Base-by-base conservation (phyloP, 1,139 yeast genomes). In the Suhomyces wounanorum region DNA sequence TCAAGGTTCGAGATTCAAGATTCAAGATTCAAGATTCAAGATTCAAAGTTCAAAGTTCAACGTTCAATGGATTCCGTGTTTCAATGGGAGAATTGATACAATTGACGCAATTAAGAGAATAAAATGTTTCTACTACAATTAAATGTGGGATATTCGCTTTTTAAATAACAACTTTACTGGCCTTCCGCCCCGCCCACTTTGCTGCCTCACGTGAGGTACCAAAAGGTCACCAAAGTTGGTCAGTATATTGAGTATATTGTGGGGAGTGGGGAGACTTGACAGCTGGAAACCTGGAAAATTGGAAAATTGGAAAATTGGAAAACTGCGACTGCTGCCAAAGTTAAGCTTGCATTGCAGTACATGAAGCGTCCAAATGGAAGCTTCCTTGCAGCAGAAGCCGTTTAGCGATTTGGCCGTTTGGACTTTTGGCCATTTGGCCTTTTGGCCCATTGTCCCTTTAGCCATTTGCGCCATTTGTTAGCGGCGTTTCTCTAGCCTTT, bases 121-220 rank as follows among this genome's bases (percentile, higher is more conserved):
- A n/a, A 14, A 38, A 14, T n/a, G 41, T 14, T 25, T n/a, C 26
- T 23, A 25, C 16, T 13, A 11, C 16, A 14, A 25, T 5, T 8
- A 38, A 38, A 23, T 23, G 41, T 23, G 41, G 41, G 41, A 38
- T 38, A 23, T 38, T 25, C 17, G 17, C 18, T 16, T 23, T 18
- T 30, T 31, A 10, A 18, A 31, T 13, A 30, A 13, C 17, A 11
- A 13, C 16, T 11, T 9, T 23, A 31, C 25, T 21, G 25, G 18
- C 17, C 38, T 18, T 14, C 43, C 39, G 39, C 47, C 39, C 47
- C 47, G 39, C 47, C 47, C 47, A 38, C 43, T 44, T 44, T 39
- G 43, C 43, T 31, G 25, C 40, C 43, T 44, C 47, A 44, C 47
- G 47, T 44, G 47, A 39, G 47, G 43, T 2, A 21, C 28, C 33